Base-by-base conservation (phyloP, 805 yeast species). In the Saturnispora besseyi region DNA sequence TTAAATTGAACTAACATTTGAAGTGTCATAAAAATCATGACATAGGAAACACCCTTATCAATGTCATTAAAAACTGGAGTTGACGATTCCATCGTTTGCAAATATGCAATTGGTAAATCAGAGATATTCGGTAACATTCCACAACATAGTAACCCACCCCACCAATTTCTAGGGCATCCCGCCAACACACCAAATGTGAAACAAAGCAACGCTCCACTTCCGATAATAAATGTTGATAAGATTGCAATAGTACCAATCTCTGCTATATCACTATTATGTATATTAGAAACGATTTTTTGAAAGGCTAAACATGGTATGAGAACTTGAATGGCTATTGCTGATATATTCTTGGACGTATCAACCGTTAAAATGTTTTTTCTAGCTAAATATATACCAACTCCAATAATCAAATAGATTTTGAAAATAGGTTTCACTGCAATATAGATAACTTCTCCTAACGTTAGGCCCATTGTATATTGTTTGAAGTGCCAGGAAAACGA, bases 61-160 rank as follows among this genome's bases (percentile, higher is more conserved):
- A 87, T 87, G 15, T 70, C 58, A 0, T 82, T 69, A 58, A 90
- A 84, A 5, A 75, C 68, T 6, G 45, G 26, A 1, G 78, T 69
- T 0, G 88, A 81, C 13, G 78, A 73, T 22, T 84, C 82, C 61
- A 87, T 68, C 1, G 93, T 82, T 57, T 82, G 87, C 31, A 82
- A 63, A 57, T 87, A 88, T 0, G 96, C 95, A 58, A 87, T 84
- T 0, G 96, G 96, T 50, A 87, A 71, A 67, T 87, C 96, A 13
- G 88, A 77, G 41, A 83, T 81, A 60, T 87, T 87, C 37, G 89
- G 89, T 58, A 87, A 79, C 31, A 85, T 68, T 0, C 91, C 88
- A 12, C 85, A 87, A 18, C 82, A 74, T 4, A 84, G 55, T 10
- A 57, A 38, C 0, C 96, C 95, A 50, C 95, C 91, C 37, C 75